Base-by-base conservation (phyloP, 352 stramenopile species). In the Pythium volutum region DNA sequence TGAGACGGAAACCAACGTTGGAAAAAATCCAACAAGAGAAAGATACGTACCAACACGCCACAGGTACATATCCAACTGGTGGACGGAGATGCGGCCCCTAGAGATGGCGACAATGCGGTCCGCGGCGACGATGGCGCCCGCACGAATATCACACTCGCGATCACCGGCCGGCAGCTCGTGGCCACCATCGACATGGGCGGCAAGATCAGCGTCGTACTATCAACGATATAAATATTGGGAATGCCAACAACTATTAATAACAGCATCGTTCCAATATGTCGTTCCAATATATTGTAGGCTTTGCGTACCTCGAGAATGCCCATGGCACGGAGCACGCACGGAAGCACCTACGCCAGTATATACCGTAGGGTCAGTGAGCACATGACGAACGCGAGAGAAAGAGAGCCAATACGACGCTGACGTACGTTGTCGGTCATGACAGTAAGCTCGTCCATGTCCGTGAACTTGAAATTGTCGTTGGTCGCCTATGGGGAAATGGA, bases 221-320 rank as follows among this genome's bases (percentile, higher is more conserved):
- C 7, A 12, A 22, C n/a, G 26, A 54, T 20, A 18, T 20, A 26
- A 23, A 36, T n/a, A n/a, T n/a, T 3, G 26, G 27, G 45, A n/a
- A 22, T 53, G 34, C 8, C 4, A 36, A 23, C 16, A 26, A 22
- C n/a, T 16, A 26, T n/a, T 22, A 49, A 26, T 46, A 46, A 46
- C 6, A 8, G 9, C 12, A 5, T 11, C 14, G 42, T 3, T 49
- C n/a, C 22, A 55, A 38, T n/a, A n/a, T n/a, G n/a, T n/a, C n/a
- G n/a, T n/a, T 14, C 12, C 33, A 38, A 12, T 38, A 12, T 39
- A 38, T 16, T 29, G 45, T 39, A 59, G 7, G 23, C n/a, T n/a
- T n/a, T n/a, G 53, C 22, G 11, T 74, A 92, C 83, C 75, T 90
- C 69, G 18, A 91, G 73, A 31, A 93, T 78, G 10, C 80, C 84